phyloP scores from a whole-genome alignment of 2,329 filamentous ascomycete genomes.

The Fusarium sp. region DNA sequence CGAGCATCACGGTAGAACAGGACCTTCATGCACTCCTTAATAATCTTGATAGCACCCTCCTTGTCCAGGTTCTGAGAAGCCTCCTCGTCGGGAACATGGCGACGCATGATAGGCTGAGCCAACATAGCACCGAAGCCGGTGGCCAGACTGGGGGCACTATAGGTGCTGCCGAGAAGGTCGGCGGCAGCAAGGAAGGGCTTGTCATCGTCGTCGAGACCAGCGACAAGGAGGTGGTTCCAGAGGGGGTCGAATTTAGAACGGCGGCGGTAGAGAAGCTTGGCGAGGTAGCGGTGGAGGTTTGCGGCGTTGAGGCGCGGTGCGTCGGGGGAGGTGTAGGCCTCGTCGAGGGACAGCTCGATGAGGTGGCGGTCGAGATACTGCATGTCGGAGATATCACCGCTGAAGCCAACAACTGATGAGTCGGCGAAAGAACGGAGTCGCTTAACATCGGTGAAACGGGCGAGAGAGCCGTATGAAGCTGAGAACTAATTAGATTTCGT shows the following conservation, averaged over 20 bases:
- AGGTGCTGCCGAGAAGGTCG: conserved; percentile 93
- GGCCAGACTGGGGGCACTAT: conserved; percentile 85
- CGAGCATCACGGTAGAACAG: conserved; percentile 96
- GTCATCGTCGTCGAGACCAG: conserved; percentile 81
- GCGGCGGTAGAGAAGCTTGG: conserved; percentile 95
- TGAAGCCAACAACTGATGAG: conserved; percentile 88
- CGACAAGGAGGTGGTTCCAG: conserved; percentile 95
- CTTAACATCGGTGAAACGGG: conserved; percentile 96
- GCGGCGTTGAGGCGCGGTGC: conserved; percentile 77
- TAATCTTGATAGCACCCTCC: conserved; percentile 81
- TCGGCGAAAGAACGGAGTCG: conserved; percentile 90
- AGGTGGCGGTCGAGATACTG: conserved; percentile 96
- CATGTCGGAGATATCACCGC: conserved; percentile 98
- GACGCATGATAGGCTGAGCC: conserved; percentile 90
- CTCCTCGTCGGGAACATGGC: conserved; percentile 84
- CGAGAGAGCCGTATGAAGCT: conserved; percentile 98
- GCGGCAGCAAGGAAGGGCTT: conserved; percentile 91
- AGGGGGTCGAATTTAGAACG: conserved; percentile 96
- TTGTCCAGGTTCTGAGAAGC: conserved; percentile 75
- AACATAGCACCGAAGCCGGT: conserved; percentile 95
- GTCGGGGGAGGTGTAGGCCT: conserved; percentile 75
- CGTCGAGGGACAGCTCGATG: conserved; percentile 84
- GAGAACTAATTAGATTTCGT: conserved; percentile 10
- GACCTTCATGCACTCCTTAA: conserved; percentile 98
- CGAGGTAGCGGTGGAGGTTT: conserved; percentile 96